Conservation (phyloP, 2,329 filamentous ascomycete genomes). For the Cladosporium austrohemisphaericum region DNA sequence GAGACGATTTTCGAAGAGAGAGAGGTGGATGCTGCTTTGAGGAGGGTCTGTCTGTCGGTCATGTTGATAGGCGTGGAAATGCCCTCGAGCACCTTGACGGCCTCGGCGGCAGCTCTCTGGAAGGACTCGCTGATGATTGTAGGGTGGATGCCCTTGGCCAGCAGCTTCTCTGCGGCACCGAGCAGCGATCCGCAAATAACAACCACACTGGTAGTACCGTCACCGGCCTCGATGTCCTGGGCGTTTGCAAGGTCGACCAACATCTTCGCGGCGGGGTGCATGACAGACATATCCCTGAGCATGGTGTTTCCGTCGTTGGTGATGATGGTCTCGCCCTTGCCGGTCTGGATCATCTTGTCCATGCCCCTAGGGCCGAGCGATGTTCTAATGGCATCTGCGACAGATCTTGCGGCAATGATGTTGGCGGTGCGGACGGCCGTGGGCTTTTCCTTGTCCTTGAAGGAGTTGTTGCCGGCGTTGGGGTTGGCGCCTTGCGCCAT, state of each 20-base stretch:
- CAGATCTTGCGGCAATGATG: constrained; percentile 95
- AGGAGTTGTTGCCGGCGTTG: constrained; percentile 59
- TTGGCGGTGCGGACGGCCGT: constrained; percentile 93
- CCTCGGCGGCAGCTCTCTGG: constrained; percentile 85
- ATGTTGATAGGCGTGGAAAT: constrained; percentile 95
- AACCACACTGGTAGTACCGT: constrained; percentile 96
- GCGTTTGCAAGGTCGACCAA: constrained; percentile 94
- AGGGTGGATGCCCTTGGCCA: constrained; percentile 90
- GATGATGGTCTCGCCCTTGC: constrained; percentile 96
- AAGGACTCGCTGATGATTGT: constrained; percentile 97
- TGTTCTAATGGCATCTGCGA: constrained; percentile 95
- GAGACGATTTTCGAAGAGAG: constrained; percentile 98
- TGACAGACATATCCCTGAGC: constrained; percentile 97
- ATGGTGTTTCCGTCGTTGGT: constrained; percentile 99
- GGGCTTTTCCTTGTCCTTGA: constrained; percentile 95
- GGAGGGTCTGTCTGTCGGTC: constrained; percentile 79
- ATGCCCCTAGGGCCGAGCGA: constrained; percentile 94
- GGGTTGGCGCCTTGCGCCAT: constrained; percentile 42
- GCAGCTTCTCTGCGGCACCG: constrained; percentile 84
- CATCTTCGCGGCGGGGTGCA: constrained; percentile 99
- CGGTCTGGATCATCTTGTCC: constrained; percentile 99
- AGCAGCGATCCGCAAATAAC: constrained; percentile 95
- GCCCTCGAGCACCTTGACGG: constrained; percentile 84
- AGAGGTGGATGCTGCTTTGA: constrained; percentile 95
- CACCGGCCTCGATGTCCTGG: constrained; percentile 96